phyloP scores from a whole-genome alignment of 106 monocot species.

The Acorus gramineus region DNA sequence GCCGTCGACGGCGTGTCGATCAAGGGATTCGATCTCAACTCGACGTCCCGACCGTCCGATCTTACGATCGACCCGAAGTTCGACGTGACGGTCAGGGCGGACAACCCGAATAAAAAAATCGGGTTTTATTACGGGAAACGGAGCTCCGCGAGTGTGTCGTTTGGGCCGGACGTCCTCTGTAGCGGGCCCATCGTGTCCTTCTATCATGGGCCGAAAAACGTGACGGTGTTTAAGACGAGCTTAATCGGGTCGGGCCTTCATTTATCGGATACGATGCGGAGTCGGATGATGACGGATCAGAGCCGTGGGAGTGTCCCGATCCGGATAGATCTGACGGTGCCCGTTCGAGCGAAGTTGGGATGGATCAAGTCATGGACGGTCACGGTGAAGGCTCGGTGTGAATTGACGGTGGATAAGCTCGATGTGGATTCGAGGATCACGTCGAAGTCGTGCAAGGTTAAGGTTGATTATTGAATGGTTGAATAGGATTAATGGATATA shows the following conservation, averaged over 20 bases:
- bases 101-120: conserved; percentile 57
- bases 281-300: conserved; percentile 12
- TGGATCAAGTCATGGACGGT: conserved; percentile 36
- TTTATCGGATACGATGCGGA: conserved; percentile 13
- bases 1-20: conserved; percentile 27
- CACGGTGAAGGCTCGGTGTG: conserved; percentile 36
- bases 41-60: background rate
- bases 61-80: conserved; percentile 23
- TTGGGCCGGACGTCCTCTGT: too few species aligned
- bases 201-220: conserved; percentile 26
- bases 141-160: too few species aligned
- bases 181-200: conserved; percentile 6
- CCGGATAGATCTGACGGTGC: conserved; percentile 26
- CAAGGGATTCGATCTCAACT: conserved; percentile 24
- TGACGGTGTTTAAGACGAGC: conserved; percentile 25
- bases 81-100: conserved; percentile 25
- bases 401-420: conserved; percentile 38
- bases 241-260: conserved; percentile 33
- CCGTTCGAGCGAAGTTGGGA: conserved; percentile 42
- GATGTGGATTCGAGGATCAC: conserved; percentile 18
- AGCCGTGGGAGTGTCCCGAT: conserved; percentile 26
- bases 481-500: too few species aligned
- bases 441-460: conserved; percentile 24
- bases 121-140: conserved; percentile 28
- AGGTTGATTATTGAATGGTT: too few species aligned